Conservation (phyloP, 306 rosid genomes). For the Luffa acutangula region DNA sequence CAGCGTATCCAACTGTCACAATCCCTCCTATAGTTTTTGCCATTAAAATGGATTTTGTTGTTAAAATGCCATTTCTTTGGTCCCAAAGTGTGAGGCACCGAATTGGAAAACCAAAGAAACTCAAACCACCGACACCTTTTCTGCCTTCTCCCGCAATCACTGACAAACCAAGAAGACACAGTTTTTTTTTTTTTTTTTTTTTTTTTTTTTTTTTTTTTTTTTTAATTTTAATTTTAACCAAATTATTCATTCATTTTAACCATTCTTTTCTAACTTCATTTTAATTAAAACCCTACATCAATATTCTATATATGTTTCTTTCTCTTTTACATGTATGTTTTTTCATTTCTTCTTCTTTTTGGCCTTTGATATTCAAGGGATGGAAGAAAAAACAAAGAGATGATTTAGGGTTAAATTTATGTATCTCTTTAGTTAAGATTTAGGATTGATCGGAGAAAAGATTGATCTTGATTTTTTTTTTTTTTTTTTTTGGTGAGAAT, state of each 20-base stretch:
- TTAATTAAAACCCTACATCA: background rate
- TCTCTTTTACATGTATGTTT: too few relatives aligned
- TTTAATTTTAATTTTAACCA: too few relatives aligned
- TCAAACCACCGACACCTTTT: slow-evolving; percentile 46
- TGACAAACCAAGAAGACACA: slow-evolving; percentile 19
- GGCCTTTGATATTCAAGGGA: background rate
- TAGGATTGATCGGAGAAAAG: background rate
- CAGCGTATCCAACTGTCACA: slow-evolving; percentile 4
- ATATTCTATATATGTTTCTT: background rate
- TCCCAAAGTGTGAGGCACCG: slow-evolving; percentile 38
- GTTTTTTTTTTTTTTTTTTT: background rate
- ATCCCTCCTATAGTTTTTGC: background rate
- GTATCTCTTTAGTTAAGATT: too few relatives aligned
- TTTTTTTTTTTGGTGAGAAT: too few relatives aligned
- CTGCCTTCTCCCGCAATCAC: slow-evolving; percentile 20
- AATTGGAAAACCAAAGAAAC: slow-evolving; percentile 22
- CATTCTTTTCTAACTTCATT: background rate
- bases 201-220: too few relatives aligned
- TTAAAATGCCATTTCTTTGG: slow-evolving; percentile 11
- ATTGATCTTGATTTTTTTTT: too few relatives aligned
- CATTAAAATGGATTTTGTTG: background rate
- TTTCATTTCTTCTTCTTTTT: background rate
- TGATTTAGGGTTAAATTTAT: background rate
- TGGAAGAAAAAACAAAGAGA: background rate
- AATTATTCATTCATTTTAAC: background rate